Conservation (phyloP, 352 stramenopile genomes). For the Globisporangium polare region DNA sequence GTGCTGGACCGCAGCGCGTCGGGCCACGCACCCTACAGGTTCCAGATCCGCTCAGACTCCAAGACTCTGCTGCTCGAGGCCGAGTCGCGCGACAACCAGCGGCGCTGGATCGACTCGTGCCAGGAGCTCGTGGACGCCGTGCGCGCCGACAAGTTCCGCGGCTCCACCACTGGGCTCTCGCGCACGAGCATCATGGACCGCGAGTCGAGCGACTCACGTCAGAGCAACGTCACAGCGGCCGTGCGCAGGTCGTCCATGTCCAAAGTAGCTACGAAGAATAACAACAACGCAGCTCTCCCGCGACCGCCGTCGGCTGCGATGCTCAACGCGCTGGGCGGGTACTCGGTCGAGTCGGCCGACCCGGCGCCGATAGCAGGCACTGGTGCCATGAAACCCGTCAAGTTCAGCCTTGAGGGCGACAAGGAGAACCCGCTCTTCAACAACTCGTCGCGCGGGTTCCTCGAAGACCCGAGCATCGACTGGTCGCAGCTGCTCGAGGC, state of each 20-base stretch:
- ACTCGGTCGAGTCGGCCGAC: slow-evolving; percentile 4
- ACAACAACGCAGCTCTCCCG: slow-evolving; percentile 3
- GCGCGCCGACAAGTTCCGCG: slow-evolving; percentile 60
- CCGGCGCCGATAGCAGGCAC: background rate
- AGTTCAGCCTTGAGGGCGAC: slow-evolving; percentile 4
- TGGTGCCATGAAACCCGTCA: background rate
- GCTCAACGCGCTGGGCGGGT: slow-evolving; percentile 1
- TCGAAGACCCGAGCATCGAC: slow-evolving; percentile 19
- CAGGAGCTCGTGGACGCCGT: slow-evolving; percentile 64
- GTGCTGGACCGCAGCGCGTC: slow-evolving; percentile 58
- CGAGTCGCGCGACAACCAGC: slow-evolving; percentile 58
- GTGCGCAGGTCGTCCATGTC: slow-evolving; percentile 20
- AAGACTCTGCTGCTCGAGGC: slow-evolving; percentile 62
- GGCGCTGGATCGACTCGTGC: slow-evolving; percentile 66
- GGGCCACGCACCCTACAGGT: slow-evolving; percentile 56
- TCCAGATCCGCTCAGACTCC: slow-evolving; percentile 60
- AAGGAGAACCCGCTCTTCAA: slow-evolving; percentile 16
- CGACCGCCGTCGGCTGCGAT: slow-evolving; percentile 4
- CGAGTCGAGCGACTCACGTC: slow-evolving; percentile 13
- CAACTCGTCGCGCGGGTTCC: slow-evolving; percentile 11
- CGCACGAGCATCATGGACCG: slow-evolving; percentile 19
- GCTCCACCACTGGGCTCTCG: slow-evolving; percentile 19
- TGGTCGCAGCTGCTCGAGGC: slow-evolving; percentile 16
- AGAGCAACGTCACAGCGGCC: background rate
- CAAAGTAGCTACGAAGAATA: slow-evolving; percentile 10